Evolutionary conservation across 2,329 filamentous ascomycete species (phyloP), one percentile per base, ranked within the genome.

Genomic region (Aureobasidium sp.): DNA sequence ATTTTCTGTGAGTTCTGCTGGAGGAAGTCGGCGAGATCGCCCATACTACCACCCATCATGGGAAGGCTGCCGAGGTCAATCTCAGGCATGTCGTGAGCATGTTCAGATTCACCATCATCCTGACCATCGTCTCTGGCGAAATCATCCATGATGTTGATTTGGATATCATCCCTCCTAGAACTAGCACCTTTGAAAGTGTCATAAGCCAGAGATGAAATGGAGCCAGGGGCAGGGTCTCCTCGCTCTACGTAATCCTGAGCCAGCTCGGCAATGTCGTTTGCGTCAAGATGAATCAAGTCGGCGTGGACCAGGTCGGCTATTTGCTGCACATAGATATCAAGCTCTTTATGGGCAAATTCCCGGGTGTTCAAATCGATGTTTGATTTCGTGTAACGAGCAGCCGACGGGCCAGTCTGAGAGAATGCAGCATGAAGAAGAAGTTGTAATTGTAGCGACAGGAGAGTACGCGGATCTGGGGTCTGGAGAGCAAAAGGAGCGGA

Each of bases 201-300:
- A 65, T 84, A 85, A 1, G 80, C 80, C 17, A 74, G 63, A 22
- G 67, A 69, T 6, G 61, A 83, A 71, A 63, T 79, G 70, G 64
- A 78, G 70, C 66, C 81, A 67, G 59, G 76, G 69, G 76, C 64
- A 64, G 81, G 79, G 68, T 89, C 66, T 8, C 47, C 47, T 6
- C 64, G 85, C 5, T 86, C 87, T 11, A 92, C 74, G 67, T 91
- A 90, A 47, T 84, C 80, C 2, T 86, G 87, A 0, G 87, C 80
- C 29, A 94, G 76, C 54, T 86, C 80, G 3, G 87, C 87, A 59
- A 95, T 75, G 68, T 88, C 86, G 64, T 86, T 82, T 1, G 89
- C 84, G 68, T 86, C 83, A 12, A 95, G 70, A 22, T 83, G 81
- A 35, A 94, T 75, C 3, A 93, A 69, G 66, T 93, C 85, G 3